Evolutionary conservation across 257 asterid species (phyloP), one percentile per base, ranked within the genome.

Genomic region (Nicotiana tomentosiformis): DNA sequence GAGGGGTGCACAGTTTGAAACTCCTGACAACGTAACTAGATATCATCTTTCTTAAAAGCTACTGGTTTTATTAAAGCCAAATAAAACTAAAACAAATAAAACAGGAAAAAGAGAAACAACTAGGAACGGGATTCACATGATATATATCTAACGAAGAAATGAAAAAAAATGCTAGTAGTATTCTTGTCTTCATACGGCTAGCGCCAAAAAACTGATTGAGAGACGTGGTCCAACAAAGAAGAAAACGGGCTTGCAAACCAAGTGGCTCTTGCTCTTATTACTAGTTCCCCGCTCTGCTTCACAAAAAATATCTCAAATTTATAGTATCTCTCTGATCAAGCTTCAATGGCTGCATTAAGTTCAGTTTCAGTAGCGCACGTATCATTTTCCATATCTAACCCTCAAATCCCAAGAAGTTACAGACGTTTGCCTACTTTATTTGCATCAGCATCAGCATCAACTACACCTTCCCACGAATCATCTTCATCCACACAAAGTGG

Each of bases 301-400:
- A 49, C 55, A 61, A 61, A 81, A n/a, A 81, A 80, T 8, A 64
- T 55, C 46, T 65, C 26, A 64, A 12, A 32, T 83, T 62, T 7
- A 18, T 70, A 23, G 26, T 23, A 20, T 20, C 16, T 20, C 10
- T 56, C 1, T 7, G 8, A 14, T 49, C 74, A 46, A 8, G 18
- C 85, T 74, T 77, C 90, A 80, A 94, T 92, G 98, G 96, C 96
- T 79, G n/a, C 86, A 65, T 77, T 89, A 16, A 82, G 88, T 33
- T 85, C 87, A 14, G 43, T 86, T 76, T 72, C 93, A 39, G 78
- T 84, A 49, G 84, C 80, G 56, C 87, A 86, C 20, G 74, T 87
- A 15, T 87, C 90, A 67, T 77, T 84, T 17, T 86, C 89, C 87
- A 84, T 67, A 56, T 72, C 92, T 5, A 78, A 85, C 65, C 83